These are phyloP conservation scores for Discostella pseudostelligera DNA, from an alignment of 108 stramenopile genomes.

Conservation along the genomic window DNA sequence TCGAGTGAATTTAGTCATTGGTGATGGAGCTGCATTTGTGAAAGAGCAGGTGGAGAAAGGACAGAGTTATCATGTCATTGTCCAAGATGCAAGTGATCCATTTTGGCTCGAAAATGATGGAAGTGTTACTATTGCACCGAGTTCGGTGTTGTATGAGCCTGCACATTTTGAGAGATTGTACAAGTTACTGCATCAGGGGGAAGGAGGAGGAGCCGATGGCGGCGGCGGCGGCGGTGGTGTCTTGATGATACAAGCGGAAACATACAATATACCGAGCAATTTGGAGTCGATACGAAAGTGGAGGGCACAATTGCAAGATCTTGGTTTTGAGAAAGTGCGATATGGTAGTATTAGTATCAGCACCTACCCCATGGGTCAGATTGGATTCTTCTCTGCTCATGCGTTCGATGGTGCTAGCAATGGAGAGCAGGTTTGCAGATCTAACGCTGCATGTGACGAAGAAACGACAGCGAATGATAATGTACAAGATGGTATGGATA, in stretches of 20 bases:
- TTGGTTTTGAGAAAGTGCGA: constrained; percentile 58
- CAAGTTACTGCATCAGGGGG: constrained; percentile 45
- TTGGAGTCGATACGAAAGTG: constrained; percentile 60
- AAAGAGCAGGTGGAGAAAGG: constrained; percentile 29
- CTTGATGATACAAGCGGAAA: constrained; percentile 71
- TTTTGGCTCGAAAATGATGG: constrained; percentile 62
- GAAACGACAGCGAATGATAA: constrained; percentile 7
- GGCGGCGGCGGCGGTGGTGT: no score
- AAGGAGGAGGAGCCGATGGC: no score
- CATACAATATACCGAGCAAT: constrained; percentile 75
- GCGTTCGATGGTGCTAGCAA: neutral
- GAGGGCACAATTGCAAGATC: constrained; percentile 48
- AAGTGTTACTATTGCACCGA: constrained; percentile 50
- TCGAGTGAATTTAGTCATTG: constrained; percentile 59
- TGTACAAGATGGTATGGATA: constrained; percentile 9
- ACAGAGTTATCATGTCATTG: constrained; percentile 68
- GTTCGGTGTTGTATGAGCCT: constrained; percentile 59
- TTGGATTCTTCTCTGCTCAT: constrained; percentile 75
- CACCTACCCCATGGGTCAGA: constrained; percentile 81
- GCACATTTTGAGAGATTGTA: constrained; percentile 59
- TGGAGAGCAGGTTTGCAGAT: constrained; percentile 35
- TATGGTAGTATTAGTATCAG: constrained; percentile 70
- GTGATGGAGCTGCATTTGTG: constrained; percentile 75
- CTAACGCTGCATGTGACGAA: constrained; percentile 11
- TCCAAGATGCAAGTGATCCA: constrained; percentile 82